These are phyloP conservation scores for Diddensiella caesifluorescens DNA, from an alignment of 805 yeast genomes.

Conservation along the genomic window DNA sequence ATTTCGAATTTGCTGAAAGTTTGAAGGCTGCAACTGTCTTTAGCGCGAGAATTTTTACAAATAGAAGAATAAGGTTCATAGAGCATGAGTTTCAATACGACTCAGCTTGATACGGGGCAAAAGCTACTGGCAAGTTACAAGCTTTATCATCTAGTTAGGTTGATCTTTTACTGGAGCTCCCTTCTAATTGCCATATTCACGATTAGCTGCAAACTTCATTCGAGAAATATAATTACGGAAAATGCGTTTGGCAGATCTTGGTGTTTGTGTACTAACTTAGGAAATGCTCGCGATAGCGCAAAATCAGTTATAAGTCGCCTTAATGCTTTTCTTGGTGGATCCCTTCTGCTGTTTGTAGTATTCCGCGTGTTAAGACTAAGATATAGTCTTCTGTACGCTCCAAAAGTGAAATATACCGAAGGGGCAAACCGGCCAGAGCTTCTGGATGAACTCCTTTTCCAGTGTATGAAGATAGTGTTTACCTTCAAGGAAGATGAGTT, in stretches of 20 bases:
- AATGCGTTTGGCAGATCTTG: no score
- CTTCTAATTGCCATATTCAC: background rate
- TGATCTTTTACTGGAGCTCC: no score
- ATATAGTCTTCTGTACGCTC: constrained; percentile 31
- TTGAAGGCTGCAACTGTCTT: no score
- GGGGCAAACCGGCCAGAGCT: constrained; percentile 17
- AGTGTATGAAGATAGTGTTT: constrained; percentile 26
- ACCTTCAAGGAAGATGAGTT: constrained; percentile 23
- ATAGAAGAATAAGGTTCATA: no score
- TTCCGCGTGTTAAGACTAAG: constrained; percentile 32
- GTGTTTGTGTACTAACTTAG: no score
- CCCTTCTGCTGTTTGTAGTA: constrained; percentile 22
- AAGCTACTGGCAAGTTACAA: no score
- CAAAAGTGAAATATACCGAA: constrained; percentile 23
- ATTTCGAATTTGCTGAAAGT: no score
- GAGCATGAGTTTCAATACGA: no score
- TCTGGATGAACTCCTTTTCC: constrained; percentile 15
- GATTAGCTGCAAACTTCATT: background rate
- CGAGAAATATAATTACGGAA: no score
- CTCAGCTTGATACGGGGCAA: no score
- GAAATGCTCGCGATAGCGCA: constrained; percentile 27
- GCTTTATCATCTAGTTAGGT: no score
- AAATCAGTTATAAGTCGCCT: constrained; percentile 35
- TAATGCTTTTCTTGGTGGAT: constrained; percentile 33
- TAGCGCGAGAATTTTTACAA: no score